A percentile compares a stretch with the other conserved stretches of the same genome.
Conservation (phyloP, 495 filamentous ascomycete species). For the Amorphotheca resinae region DNA sequence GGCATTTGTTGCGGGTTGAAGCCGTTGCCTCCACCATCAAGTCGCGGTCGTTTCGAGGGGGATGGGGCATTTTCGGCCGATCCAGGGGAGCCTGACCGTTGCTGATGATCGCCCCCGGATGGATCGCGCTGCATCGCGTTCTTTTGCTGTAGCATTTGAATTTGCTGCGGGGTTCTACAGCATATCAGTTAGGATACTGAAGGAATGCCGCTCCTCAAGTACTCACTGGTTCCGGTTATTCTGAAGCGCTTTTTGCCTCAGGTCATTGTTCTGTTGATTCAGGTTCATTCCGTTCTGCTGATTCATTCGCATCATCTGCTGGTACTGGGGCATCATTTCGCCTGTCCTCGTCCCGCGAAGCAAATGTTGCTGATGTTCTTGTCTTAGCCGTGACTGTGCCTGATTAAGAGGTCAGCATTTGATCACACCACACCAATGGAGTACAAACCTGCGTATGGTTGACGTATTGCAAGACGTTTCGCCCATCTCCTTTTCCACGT, state of each 20-base stretch:
- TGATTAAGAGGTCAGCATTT: slow-evolving; percentile 22
- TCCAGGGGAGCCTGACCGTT: slow-evolving; percentile 68
- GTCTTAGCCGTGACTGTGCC: slow-evolving; percentile 54
- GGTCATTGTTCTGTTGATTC: slow-evolving; percentile 31
- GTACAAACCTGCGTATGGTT: slow-evolving; percentile 65
- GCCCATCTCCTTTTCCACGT: slow-evolving; percentile 34
- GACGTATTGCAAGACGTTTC: slow-evolving; percentile 53
- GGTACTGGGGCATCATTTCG: slow-evolving; percentile 29
- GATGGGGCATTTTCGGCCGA: slow-evolving; percentile 82
- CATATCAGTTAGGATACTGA: slow-evolving; percentile 20
- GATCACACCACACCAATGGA: slow-evolving; percentile 1
- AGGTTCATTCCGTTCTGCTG: slow-evolving; percentile 39
- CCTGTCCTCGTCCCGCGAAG: slow-evolving; percentile 53
- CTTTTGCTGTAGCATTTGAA: slow-evolving; percentile 53
- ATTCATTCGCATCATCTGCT: slow-evolving; percentile 43
- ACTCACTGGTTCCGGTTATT: slow-evolving; percentile 65
- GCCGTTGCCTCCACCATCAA: slow-evolving; percentile 55
- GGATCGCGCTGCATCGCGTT: slow-evolving; percentile 76
- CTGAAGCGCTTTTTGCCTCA: slow-evolving; percentile 63
- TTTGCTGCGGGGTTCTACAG: slow-evolving; percentile 45
- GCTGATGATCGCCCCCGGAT: slow-evolving; percentile 72
- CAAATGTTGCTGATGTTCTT: slow-evolving; percentile 55
- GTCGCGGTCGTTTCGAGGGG: slow-evolving; percentile 80
- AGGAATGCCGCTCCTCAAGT: not conserved
- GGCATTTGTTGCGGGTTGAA: slow-evolving; percentile 58